Evolutionary conservation across 2,329 filamentous ascomycete species (phyloP).

Genomic region (Aspergillus fructus): DNA sequence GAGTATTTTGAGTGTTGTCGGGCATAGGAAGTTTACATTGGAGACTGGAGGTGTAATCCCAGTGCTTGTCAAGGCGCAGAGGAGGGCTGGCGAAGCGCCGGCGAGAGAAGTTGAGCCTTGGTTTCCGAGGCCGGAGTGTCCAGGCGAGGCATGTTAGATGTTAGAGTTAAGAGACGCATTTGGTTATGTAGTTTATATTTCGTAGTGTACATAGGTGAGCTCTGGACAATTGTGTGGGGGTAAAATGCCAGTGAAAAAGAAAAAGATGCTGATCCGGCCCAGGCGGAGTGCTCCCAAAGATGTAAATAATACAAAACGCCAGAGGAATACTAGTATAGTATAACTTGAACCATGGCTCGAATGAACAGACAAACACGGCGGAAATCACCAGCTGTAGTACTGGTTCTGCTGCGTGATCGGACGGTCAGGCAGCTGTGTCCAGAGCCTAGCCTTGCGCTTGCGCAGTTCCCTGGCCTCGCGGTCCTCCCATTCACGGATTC

Average conservation of each 20-base stretch:
- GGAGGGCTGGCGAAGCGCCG: slow-evolving; percentile 18
- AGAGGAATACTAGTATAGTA: slow-evolving; percentile 11
- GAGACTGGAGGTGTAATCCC: slow-evolving; percentile 54
- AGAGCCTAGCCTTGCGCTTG: slow-evolving; percentile 71
- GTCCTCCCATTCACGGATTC: slow-evolving; percentile 77
- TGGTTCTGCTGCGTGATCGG: slow-evolving; percentile 80
- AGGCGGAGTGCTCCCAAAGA: slow-evolving; percentile 21
- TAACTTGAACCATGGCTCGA: neutral
- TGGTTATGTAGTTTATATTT: slow-evolving; percentile 7
- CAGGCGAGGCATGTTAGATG: slow-evolving; percentile 5
- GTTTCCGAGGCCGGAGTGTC: slow-evolving; percentile 24
- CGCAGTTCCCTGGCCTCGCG: slow-evolving; percentile 74
- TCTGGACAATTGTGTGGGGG: neutral
- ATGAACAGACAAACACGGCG: slow-evolving; percentile 10
- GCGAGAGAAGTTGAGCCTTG: slow-evolving; percentile 26
- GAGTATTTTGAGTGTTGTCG: slow-evolving; percentile 49
- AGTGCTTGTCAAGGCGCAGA: slow-evolving; percentile 48
- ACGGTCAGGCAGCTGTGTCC: slow-evolving; percentile 84
- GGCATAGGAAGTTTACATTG: slow-evolving; percentile 49
- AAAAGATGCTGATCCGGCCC: slow-evolving; percentile 17
- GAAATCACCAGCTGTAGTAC: slow-evolving; percentile 81
- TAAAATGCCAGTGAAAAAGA: neutral
- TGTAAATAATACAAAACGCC: slow-evolving; percentile 32
- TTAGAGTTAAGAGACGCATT: neutral
- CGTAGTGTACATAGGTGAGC: slow-evolving; percentile 13